A percentile compares a stretch with the other conserved stretches of the same genome.
phyloP scores from a whole-genome alignment of 441 rosid genomes.

The Gossypium trilobum region DNA sequence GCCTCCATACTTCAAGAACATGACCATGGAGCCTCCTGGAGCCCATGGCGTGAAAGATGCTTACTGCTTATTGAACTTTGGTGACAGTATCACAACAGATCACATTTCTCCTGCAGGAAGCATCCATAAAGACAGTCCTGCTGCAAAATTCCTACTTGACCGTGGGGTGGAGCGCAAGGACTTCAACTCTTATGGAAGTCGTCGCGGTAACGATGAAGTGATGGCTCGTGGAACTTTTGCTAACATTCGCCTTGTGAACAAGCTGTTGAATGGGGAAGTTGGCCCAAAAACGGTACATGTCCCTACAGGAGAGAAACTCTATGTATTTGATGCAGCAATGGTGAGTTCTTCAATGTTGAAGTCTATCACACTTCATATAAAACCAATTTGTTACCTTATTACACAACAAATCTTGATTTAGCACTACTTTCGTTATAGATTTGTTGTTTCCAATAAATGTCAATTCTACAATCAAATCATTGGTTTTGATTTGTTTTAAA shows the following conservation, averaged over 20 bases:
- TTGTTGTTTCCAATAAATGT: background rate
- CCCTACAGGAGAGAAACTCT: constrained; percentile 90
- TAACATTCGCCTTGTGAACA: constrained; percentile 88
- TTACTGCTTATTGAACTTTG: constrained; percentile 87
- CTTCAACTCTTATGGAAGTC: constrained; percentile 96
- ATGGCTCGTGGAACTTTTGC: constrained; percentile 99
- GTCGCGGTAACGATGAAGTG: constrained; percentile 88
- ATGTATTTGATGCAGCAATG: constrained; percentile 80
- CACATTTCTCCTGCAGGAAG: constrained; percentile 97
- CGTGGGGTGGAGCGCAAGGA: constrained; percentile 78
- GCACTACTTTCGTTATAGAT: background rate
- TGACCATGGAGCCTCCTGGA: constrained; percentile 91
- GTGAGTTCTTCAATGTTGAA: constrained; percentile 31
- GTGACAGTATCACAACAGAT: constrained; percentile 97
- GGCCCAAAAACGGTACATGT: constrained; percentile 86
- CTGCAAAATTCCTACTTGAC: constrained; percentile 81
- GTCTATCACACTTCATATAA: background rate
- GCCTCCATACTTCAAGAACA: constrained; percentile 93
- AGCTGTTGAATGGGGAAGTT: constrained; percentile 87
- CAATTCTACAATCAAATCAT: background rate
- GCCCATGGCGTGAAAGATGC: constrained; percentile 91
- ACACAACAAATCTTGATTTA: background rate
- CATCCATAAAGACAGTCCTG: constrained; percentile 92
- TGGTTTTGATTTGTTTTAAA: background rate
- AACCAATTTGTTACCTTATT: background rate